phyloP scores from a whole-genome alignment of 2,329 filamentous ascomycete genomes.

The Bipolaris cookei region DNA sequence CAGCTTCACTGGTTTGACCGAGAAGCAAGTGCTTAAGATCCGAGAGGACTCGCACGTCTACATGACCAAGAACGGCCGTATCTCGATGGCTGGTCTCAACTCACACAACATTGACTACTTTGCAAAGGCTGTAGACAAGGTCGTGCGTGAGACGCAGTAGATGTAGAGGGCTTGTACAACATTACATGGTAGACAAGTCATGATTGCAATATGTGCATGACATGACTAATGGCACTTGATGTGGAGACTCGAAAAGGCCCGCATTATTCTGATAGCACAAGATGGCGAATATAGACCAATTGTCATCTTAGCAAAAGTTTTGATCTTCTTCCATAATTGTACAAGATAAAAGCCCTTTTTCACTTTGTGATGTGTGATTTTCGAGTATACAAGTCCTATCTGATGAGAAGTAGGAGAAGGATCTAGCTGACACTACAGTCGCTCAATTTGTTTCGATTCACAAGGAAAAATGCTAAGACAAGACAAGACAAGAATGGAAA shows the following conservation, averaged over 20 bases:
- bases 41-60: conserved; percentile 77
- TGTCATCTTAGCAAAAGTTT: not conserved
- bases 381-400: not conserved
- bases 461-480: too few species aligned
- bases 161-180: not conserved
- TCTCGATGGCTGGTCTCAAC: conserved; percentile 98
- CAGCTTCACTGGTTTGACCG: conserved; percentile 82
- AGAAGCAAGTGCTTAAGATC: conserved; percentile 74
- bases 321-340: not conserved
- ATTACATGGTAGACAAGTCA: not conserved
- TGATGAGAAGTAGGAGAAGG: too few species aligned
- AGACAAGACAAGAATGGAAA: not conserved
- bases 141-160: conserved; percentile 66
- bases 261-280: not conserved
- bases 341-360: not conserved
- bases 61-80: conserved; percentile 97
- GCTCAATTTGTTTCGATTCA: too few species aligned
- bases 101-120: conserved; percentile 92
- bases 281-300: conserved; percentile 1
- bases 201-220: not conserved
- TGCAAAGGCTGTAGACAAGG: conserved; percentile 84
- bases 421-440: too few species aligned
- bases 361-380: not conserved
- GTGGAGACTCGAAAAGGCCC: not conserved
- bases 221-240: not conserved